phyloP scores from a whole-genome alignment of 2,329 filamentous ascomycete species.

The Stachybotrys elegans region DNA sequence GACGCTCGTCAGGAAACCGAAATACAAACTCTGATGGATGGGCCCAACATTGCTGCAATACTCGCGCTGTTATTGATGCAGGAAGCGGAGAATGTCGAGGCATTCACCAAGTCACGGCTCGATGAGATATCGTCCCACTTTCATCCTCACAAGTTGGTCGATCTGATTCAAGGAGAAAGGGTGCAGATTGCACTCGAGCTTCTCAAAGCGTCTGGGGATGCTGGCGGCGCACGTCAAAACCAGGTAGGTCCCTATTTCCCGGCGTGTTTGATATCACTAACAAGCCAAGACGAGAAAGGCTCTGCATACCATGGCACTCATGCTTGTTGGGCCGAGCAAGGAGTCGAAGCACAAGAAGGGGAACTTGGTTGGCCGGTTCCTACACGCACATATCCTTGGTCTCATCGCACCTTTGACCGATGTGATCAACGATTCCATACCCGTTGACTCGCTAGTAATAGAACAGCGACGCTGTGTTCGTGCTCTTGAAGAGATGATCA shows the following conservation, averaged over 20 bases:
- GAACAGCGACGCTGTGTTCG: constrained; percentile 76
- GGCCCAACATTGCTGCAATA: constrained; percentile 51
- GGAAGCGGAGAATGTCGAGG: constrained; percentile 52
- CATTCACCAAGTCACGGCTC: constrained; percentile 63
- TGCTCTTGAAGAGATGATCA: constrained; percentile 85
- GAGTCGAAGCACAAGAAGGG: constrained; percentile 42
- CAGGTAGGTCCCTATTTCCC: constrained; percentile 42
- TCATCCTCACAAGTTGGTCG: constrained; percentile 57
- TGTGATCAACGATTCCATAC: constrained; percentile 62
- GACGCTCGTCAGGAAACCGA: constrained; percentile 69
- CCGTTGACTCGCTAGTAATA: constrained; percentile 46
- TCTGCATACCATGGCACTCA: constrained; percentile 39
- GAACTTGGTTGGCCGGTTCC: constrained; percentile 65
- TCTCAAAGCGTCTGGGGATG: constrained; percentile 72
- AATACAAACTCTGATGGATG: constrained; percentile 48
- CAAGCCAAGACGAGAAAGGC: constrained; percentile 40
- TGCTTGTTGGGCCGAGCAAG: constrained; percentile 33
- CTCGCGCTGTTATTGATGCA: constrained; percentile 56
- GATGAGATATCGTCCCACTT: constrained; percentile 67
- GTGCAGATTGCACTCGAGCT: constrained; percentile 74
- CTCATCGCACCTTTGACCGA: constrained; percentile 81
- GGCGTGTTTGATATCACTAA: constrained; percentile 16
- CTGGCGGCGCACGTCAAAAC: constrained; percentile 47
- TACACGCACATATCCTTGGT: constrained; percentile 79
- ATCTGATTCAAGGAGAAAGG: constrained; percentile 69